phyloP scores from a whole-genome alignment of 179 eudicot species.

The Nepenthes alata region DNA sequence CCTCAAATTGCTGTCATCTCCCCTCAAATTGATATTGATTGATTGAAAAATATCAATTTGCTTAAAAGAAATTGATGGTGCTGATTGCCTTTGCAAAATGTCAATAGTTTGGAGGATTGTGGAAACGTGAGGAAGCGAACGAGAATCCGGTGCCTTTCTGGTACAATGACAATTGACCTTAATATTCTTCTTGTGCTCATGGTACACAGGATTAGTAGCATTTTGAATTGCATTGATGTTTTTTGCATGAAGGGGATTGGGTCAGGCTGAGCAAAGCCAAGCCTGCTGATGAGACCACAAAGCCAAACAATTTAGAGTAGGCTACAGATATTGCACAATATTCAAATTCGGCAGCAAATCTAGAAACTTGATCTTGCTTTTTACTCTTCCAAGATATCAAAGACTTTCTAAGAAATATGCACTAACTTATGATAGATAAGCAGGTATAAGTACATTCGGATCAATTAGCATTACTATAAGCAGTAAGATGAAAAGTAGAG shows the following conservation, averaged over 20 bases:
- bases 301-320: conserved; percentile 8
- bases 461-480: conserved; percentile 3
- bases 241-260: conserved; percentile 11
- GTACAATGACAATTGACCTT: conserved; percentile 14
- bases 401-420: conserved; percentile 3
- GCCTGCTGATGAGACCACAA: background rate
- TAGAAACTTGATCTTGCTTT: conserved; percentile 8
- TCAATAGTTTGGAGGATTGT: background rate
- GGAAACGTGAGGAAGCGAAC: conserved; percentile 1
- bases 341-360: background rate
- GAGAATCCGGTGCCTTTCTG: background rate
- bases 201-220: conserved; percentile 5
- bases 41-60: background rate
- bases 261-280: conserved; percentile 2
- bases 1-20: background rate
- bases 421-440: background rate
- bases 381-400: conserved; percentile 13
- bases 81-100: conserved; percentile 5
- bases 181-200: conserved; percentile 9
- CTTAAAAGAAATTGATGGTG: background rate
- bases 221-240: conserved; percentile 1
- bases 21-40: background rate
- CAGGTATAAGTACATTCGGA: background rate
- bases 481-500: background rate
- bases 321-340: conserved; percentile 7